phyloP scores from a whole-genome alignment of 495 filamentous ascomycete genomes.

The Hypoxylon perforatum region DNA sequence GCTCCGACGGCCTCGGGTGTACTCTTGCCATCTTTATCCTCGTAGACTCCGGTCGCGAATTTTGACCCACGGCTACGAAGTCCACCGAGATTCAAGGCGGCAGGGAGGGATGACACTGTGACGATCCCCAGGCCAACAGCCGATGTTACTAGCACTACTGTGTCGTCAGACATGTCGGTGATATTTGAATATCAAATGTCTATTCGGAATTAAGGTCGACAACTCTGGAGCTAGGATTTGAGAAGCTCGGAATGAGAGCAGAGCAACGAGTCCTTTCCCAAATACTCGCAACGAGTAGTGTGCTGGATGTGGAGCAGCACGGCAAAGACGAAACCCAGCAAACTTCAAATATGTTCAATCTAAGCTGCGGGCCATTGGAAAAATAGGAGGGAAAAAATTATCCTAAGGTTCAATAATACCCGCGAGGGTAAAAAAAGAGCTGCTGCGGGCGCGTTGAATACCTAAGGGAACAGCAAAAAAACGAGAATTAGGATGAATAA shows the following conservation, averaged over 20 bases:
- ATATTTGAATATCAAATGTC: slow-evolving; percentile 3
- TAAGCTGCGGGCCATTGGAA: slow-evolving; percentile 19
- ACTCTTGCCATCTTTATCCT: slow-evolving; percentile 72
- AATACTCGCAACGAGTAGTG: slow-evolving; percentile 15
- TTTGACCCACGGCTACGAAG: slow-evolving; percentile 48
- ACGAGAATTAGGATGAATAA: slow-evolving; percentile 11
- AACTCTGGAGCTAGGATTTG: slow-evolving; percentile 21
- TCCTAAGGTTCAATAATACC: background rate
- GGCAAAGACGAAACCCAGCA: slow-evolving; percentile 1
- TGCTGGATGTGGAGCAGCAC: slow-evolving; percentile 4
- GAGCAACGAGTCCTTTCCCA: slow-evolving; percentile 3
- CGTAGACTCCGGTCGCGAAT: slow-evolving; percentile 56
- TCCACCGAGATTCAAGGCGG: slow-evolving; percentile 41
- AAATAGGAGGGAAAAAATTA: background rate
- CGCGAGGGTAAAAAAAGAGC: slow-evolving; percentile 8
- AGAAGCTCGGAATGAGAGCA: too few species aligned
- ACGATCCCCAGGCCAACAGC: slow-evolving; percentile 50
- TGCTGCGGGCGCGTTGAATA: slow-evolving; percentile 8
- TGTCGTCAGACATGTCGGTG: slow-evolving; percentile 47
- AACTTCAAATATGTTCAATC: slow-evolving; percentile 4
- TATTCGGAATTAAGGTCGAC: slow-evolving; percentile 29
- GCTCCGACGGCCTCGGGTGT: slow-evolving; percentile 64
- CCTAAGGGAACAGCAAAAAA: slow-evolving; percentile 9
- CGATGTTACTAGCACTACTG: slow-evolving; percentile 41
- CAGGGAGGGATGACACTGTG: slow-evolving; percentile 52